Evolutionary conservation across 2,329 filamentous ascomycete genomes (phyloP), one percentile per base, ranked within the genome.

Genomic region (Erysiphe pulchra): DNA sequence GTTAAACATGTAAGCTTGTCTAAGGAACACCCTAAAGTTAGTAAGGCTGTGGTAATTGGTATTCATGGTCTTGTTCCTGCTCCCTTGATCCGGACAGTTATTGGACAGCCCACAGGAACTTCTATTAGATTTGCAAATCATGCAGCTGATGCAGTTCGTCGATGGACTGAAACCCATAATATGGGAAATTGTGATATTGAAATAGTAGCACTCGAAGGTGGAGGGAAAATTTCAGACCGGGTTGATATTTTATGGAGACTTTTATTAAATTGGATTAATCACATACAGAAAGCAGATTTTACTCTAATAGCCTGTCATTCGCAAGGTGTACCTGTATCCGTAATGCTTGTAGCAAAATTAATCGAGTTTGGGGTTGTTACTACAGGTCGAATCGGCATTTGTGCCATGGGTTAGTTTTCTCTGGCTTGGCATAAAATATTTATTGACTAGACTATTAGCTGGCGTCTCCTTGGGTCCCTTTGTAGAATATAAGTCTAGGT

Each of bases 381-480:
- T 13, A 71, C 72, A 37, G 71, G 80, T 6, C 77, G 76, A 45
- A 77, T 98, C 41, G 86, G 87, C 2, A 71, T 98, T 11, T 94
- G 90, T 56, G 86, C 75, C 17, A 78, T 78, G 75, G 67, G 65
- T 68, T 53, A 55, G 65, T 48, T 42, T 13, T 40, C 39, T 50
- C 33, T 42, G 40, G 34, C 14, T 13, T 49, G 12, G 30, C 6
- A 18, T 34, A 24, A 6, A 7, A 41, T 20, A 17, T 44, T 7
- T 33, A 20, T 13, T 47, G 8, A 32, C 36, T n/a, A 43, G 18
- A 46, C 8, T 44, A 18, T 13, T 28, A 77, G 87, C 90, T 4
- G 90, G 90, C 13, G 85, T 98, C 8, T 92, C 87, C 31, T 69
- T 95, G 43, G 90, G 90, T 0, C 90, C 90, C 0, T 98, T 95